A percentile compares a stretch with the other conserved stretches of the same genome.
Conservation (phyloP, 495 filamentous ascomycete species). For the Cryomyces minteri region DNA sequence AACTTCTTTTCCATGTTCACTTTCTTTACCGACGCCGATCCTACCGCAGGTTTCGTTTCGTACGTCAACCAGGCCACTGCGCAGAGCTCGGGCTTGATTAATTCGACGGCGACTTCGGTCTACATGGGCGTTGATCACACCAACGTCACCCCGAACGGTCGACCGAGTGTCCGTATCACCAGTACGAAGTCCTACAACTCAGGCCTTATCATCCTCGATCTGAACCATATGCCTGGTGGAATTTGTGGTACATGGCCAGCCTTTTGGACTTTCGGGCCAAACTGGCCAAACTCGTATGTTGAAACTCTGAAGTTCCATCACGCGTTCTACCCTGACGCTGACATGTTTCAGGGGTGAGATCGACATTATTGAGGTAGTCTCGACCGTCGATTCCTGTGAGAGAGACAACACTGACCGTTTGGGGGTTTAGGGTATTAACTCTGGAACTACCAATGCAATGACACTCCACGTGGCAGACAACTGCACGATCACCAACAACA, state of each 20-base stretch:
- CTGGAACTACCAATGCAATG: constrained; percentile 14
- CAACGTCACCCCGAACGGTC: constrained; percentile 14
- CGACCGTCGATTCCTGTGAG: no score
- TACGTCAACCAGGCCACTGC: constrained; percentile 16
- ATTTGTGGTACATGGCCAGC: constrained; percentile 24
- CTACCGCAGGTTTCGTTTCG: constrained; percentile 18
- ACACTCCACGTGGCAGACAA: constrained; percentile 13
- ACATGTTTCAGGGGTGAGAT: constrained; percentile 15
- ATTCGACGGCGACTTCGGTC: constrained; percentile 2
- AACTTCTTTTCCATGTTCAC: constrained; percentile 11
- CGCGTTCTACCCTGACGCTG: not conserved
- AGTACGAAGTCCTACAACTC: constrained; percentile 20
- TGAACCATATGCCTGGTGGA: constrained; percentile 21
- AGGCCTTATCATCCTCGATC: constrained; percentile 18
- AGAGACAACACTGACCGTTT: no score
- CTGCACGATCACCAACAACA: constrained; percentile 21
- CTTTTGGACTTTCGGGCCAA: constrained; percentile 22
- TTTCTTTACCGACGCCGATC: constrained; percentile 8
- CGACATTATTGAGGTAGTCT: constrained; percentile 15
- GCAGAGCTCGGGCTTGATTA: constrained; percentile 11
- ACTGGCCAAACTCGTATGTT: constrained; percentile 18
- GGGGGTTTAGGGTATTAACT: constrained; percentile 9
- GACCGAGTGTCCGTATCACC: constrained; percentile 19
- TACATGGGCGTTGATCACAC: constrained; percentile 18
- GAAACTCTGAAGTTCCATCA: constrained; percentile 11